A percentile compares a stretch with the other conserved stretches of the same genome.
Conservation (phyloP, 345 rosid genomes). For the Dipteronia sinensis region DNA sequence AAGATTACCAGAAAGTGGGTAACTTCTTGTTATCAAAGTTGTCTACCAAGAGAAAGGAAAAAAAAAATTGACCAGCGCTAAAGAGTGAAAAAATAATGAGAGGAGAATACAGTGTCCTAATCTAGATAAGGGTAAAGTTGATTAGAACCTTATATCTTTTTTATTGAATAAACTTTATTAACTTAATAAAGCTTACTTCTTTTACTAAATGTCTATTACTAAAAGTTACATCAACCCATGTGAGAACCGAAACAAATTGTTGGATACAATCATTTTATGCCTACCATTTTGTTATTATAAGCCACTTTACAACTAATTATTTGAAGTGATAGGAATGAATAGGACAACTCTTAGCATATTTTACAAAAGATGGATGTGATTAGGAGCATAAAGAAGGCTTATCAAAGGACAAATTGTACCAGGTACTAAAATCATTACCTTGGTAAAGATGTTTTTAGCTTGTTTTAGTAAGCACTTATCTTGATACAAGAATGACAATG, state of each 20-base stretch:
- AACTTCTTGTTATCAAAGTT: slow-evolving; percentile 1
- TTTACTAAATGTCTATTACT: not conserved
- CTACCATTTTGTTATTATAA: slow-evolving; percentile 1
- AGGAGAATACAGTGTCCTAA: slow-evolving; percentile 4
- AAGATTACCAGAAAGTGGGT: slow-evolving; percentile 17
- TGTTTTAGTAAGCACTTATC: slow-evolving; percentile 3
- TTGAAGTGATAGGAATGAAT: not conserved
- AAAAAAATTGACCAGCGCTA: slow-evolving; percentile 5
- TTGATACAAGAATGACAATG: slow-evolving; percentile 10
- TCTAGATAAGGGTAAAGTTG: slow-evolving; percentile 6
- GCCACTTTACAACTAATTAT: not conserved
- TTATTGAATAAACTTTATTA: no score
- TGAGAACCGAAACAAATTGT: not conserved
- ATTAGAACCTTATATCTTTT: slow-evolving; percentile 7
- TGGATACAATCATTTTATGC: not conserved
- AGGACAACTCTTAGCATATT: not conserved
- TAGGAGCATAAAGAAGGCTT: slow-evolving; percentile 3
- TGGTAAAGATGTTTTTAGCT: not conserved
- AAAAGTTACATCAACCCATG: slow-evolving; percentile 8
- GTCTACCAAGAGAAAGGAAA: slow-evolving; percentile 30
- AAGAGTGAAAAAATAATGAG: slow-evolving; percentile 1
- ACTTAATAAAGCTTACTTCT: not conserved
- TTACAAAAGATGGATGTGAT: not conserved
- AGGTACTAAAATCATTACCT: not conserved
- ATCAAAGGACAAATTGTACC: slow-evolving; percentile 7